These are phyloP conservation scores for Aspergillus sergii DNA, from an alignment of 2,329 filamentous ascomycete genomes.

Conservation along the genomic window DNA sequence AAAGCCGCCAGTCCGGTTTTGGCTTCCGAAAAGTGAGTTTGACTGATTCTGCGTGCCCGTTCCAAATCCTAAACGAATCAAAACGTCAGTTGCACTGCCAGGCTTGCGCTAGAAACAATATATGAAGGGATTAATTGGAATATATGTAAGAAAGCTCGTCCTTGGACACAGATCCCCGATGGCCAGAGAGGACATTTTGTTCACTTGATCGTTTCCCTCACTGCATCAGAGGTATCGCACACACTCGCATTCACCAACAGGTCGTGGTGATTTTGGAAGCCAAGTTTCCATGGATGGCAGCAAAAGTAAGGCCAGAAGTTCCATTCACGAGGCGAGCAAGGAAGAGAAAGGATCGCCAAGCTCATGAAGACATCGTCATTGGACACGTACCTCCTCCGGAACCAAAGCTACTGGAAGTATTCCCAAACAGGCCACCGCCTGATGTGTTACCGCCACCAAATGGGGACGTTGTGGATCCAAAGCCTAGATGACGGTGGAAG, in stretches of 20 bases:
- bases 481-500: slow-evolving; percentile 41
- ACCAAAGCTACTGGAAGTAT: slow-evolving; percentile 42
- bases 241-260: background rate
- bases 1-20: slow-evolving; percentile 34
- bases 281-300: background rate
- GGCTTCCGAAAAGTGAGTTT: slow-evolving; percentile 40
- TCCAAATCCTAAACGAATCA: slow-evolving; percentile 39
- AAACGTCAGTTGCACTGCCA: slow-evolving; percentile 18
- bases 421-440: slow-evolving; percentile 40
- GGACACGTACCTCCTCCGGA: slow-evolving; percentile 46
- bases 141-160: background rate
- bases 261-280: background rate
- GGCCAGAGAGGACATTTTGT: background rate
- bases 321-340: slow-evolving; percentile 13
- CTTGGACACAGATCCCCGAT: slow-evolving; percentile 7
- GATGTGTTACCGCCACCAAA: slow-evolving; percentile 39
- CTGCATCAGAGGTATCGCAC: background rate
- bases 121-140: slow-evolving; percentile 6
- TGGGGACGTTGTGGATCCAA: slow-evolving; percentile 41
- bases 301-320: background rate
- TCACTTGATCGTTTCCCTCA: background rate
- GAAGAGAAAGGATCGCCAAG: slow-evolving; percentile 29
- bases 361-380: slow-evolving; percentile 24
- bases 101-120: slow-evolving; percentile 3
- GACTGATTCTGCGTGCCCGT: slow-evolving; percentile 34